phyloP scores from a whole-genome alignment of 495 filamentous ascomycete species.

The Hyaloscypha variabilis region DNA sequence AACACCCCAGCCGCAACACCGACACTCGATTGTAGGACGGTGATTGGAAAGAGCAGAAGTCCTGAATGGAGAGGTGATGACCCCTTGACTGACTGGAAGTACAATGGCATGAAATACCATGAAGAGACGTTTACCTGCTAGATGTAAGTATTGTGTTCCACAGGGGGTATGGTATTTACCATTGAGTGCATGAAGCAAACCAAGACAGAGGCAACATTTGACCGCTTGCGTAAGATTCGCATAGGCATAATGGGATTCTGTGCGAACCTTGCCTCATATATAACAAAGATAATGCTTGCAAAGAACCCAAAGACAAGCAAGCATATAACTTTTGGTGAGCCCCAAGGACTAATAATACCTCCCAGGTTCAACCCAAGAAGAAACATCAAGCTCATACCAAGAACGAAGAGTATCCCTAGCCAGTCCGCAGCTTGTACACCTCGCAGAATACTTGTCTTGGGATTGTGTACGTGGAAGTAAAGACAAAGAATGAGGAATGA shows the following conservation, averaged over 20 bases:
- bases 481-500: slow-evolving; percentile 59
- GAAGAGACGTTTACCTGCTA: no score
- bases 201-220: slow-evolving; percentile 52
- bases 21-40: neutral
- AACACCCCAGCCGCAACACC: slow-evolving; percentile 50
- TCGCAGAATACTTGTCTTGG: slow-evolving; percentile 53
- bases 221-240: slow-evolving; percentile 59
- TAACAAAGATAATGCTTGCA: no score
- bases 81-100: no score
- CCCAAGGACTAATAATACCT: no score
- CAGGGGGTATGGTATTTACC: slow-evolving; percentile 7
- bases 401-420: slow-evolving; percentile 34
- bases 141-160: neutral
- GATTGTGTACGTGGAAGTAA: slow-evolving; percentile 64
- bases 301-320: no score
- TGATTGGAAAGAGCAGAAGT: neutral
- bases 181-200: slow-evolving; percentile 61
- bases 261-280: no score
- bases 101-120: no score
- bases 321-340: no score
- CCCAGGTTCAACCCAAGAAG: no score
- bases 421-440: slow-evolving; percentile 51
- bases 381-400: slow-evolving; percentile 52
- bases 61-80: neutral
- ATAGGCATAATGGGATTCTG: no score